Conservation (phyloP, 2,329 filamentous ascomycete genomes). For the Clarireedia hainanense region DNA sequence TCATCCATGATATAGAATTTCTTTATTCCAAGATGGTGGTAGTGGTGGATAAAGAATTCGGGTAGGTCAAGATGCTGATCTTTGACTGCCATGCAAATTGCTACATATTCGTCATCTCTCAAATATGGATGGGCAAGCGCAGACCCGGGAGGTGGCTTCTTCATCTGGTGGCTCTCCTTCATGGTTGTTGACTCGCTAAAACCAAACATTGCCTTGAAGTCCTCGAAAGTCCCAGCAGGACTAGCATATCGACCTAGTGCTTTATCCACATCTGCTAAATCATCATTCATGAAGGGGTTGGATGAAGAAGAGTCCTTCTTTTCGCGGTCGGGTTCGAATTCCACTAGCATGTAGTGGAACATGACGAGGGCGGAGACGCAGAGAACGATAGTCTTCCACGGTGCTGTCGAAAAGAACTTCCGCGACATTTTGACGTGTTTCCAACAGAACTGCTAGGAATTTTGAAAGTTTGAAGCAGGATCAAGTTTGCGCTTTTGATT, state of each 20-base stretch:
- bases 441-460: not conserved
- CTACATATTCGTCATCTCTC: slow-evolving; percentile 18
- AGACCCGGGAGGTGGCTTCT: slow-evolving; percentile 4
- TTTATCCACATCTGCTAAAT: not conserved
- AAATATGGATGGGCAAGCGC: not conserved
- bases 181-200: not conserved
- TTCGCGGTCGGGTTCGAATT: not conserved
- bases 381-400: slow-evolving; percentile 6
- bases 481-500: not conserved
- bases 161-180: not conserved
- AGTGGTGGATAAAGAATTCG: slow-evolving; percentile 25
- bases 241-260: not conserved
- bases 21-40: slow-evolving; percentile 22
- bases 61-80: slow-evolving; percentile 21
- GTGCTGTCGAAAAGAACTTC: not conserved
- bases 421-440: not conserved
- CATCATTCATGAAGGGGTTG: not conserved
- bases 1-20: slow-evolving; percentile 28
- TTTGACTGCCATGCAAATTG: slow-evolving; percentile 24
- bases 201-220: slow-evolving; percentile 8
- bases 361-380: slow-evolving; percentile 1
- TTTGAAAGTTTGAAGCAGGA: not conserved
- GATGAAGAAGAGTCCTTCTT: not conserved
- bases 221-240: slow-evolving; percentile 8
- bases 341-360: slow-evolving; percentile 4